A percentile compares a stretch with the other conserved stretches of the same genome.
These are phyloP conservation scores for Talaromyces sp. DNA, from an alignment of 2,329 filamentous ascomycete genomes.

Conservation along the genomic window DNA sequence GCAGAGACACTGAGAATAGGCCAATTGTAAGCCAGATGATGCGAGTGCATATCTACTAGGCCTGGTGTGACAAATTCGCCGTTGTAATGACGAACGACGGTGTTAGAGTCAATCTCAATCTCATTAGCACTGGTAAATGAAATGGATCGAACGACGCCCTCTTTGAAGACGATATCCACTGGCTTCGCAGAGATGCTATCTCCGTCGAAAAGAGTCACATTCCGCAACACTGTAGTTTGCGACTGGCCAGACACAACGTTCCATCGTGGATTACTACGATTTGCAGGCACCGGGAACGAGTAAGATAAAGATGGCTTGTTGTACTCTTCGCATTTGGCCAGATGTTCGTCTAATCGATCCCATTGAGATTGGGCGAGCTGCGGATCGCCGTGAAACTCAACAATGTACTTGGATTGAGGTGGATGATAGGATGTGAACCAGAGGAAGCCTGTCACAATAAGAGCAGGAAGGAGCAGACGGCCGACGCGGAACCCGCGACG, in stretches of 20 bases:
- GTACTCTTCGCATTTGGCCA: slow-evolving; percentile 28
- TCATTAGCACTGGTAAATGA: neutral
- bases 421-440: slow-evolving; percentile 13
- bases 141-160: slow-evolving; percentile 44
- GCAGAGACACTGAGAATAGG: slow-evolving; percentile 54
- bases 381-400: slow-evolving; percentile 16
- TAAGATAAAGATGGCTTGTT: slow-evolving; percentile 26
- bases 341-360: slow-evolving; percentile 18
- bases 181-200: slow-evolving; percentile 31
- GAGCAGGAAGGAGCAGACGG: slow-evolving; percentile 12
- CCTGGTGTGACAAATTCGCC: slow-evolving; percentile 63
- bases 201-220: slow-evolving; percentile 47
- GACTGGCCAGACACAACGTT: slow-evolving; percentile 39
- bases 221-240: slow-evolving; percentile 37
- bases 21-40: slow-evolving; percentile 60
- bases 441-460: slow-evolving; percentile 14
- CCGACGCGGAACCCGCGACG: slow-evolving; percentile 5
- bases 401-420: slow-evolving; percentile 15
- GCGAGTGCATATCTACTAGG: slow-evolving; percentile 70
- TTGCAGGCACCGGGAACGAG: slow-evolving; percentile 19
- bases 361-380: slow-evolving; percentile 16
- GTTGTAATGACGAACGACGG: slow-evolving; percentile 21
- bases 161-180: slow-evolving; percentile 41
- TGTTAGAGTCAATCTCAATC: slow-evolving; percentile 5
- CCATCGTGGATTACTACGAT: slow-evolving; percentile 42